phyloP scores from a whole-genome alignment of 768 basidiomycete genomes.

The Wakefieldia striispora region DNA sequence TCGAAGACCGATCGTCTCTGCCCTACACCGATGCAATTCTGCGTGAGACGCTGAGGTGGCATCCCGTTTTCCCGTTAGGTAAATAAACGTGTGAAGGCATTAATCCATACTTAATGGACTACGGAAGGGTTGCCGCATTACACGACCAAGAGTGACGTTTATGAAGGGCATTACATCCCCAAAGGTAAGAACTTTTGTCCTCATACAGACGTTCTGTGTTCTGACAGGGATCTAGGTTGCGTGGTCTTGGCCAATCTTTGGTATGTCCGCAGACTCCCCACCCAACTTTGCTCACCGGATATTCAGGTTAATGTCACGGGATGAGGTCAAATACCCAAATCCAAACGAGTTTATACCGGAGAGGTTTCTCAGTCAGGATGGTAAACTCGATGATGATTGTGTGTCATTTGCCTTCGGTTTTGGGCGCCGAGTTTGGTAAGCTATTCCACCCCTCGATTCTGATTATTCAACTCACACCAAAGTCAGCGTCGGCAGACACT shows the following conservation, averaged over 20 bases:
- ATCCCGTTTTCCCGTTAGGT: conserved; percentile 33
- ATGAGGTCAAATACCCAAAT: conserved; percentile 26
- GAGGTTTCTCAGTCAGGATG: conserved; percentile 25
- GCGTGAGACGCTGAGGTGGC: conserved; percentile 36
- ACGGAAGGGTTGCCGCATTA: conserved; percentile 28
- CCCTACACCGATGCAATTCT: conserved; percentile 34
- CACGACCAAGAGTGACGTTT: conserved; percentile 25
- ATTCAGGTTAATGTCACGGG: conserved; percentile 30
- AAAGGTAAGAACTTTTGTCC: conserved; percentile 17
- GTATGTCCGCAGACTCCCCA: conserved; percentile 9
- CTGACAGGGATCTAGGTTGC: conserved; percentile 25
- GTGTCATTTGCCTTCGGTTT: conserved; percentile 28
- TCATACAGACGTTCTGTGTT: neutral
- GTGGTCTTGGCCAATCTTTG: conserved; percentile 31
- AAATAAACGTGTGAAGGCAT: neutral
- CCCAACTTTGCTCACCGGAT: conserved; percentile 5
- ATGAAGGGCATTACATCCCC: conserved; percentile 25
- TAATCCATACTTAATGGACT: neutral
- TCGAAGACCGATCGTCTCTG: conserved; percentile 27
- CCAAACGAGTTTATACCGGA: conserved; percentile 28
- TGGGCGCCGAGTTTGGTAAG: conserved; percentile 29
- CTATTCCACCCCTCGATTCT: neutral
- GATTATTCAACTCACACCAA: conserved; percentile 1
- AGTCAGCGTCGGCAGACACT: conserved; percentile 27
- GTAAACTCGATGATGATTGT: conserved; percentile 24